phyloP scores from a whole-genome alignment of 352 stramenopile genomes.

The Elongisporangium prolatum region DNA sequence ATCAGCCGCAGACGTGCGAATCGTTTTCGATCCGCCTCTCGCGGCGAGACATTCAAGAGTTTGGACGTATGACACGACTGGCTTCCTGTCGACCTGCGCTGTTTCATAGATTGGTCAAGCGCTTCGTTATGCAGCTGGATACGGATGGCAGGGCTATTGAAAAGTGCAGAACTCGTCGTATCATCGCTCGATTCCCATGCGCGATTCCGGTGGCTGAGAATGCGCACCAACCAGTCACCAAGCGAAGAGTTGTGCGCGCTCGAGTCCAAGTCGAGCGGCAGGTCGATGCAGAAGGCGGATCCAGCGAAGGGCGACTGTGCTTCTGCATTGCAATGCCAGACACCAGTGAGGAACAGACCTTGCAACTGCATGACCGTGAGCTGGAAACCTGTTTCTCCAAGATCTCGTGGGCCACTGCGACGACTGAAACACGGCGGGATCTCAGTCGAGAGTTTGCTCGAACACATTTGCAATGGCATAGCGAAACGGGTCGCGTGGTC shows the following conservation, averaged over 20 bases:
- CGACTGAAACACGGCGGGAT: constrained; percentile 4
- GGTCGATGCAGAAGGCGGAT: neutral
- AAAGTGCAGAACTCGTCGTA: constrained; percentile 12
- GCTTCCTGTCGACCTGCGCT: neutral
- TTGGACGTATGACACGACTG: constrained; percentile 11
- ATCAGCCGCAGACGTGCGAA: constrained; percentile 30
- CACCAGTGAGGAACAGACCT: constrained; percentile 41
- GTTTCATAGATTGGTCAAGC: constrained; percentile 13
- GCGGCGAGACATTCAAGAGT: constrained; percentile 21
- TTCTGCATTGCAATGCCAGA: constrained; percentile 48
- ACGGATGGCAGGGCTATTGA: constrained; percentile 2
- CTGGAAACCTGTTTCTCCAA: constrained; percentile 45
- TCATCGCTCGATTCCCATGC: constrained; percentile 39
- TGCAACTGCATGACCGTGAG: constrained; percentile 40
- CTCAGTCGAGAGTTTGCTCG: constrained; percentile 23
- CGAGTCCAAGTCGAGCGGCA: constrained; percentile 60
- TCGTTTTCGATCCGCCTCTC: constrained; percentile 11
- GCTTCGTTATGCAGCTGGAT: constrained; percentile 23
- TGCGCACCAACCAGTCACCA: constrained; percentile 33
- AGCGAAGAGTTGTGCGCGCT: constrained; percentile 26
- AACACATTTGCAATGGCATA: constrained; percentile 12
- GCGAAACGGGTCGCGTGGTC: constrained; percentile 15
- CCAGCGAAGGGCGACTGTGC: constrained; percentile 8
- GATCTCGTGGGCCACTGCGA: constrained; percentile 29
- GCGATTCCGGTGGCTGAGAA: constrained; percentile 29